Evolutionary conservation across 768 basidiomycete species (phyloP).

Genomic region (Bullera alba): DNA sequence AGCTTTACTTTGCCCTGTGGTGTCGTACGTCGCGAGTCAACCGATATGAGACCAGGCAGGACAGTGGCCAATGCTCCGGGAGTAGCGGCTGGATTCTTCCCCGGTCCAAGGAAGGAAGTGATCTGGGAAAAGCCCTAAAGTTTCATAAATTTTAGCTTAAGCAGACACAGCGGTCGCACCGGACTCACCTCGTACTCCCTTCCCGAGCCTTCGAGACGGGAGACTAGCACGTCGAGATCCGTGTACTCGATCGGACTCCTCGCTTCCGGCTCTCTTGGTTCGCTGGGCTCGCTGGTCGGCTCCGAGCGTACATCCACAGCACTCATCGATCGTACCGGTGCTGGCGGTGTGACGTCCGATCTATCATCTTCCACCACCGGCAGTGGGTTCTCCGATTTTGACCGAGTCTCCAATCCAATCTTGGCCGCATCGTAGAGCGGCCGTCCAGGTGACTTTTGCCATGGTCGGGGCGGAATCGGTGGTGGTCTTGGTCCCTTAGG

Average conservation of each 20-base stretch:
- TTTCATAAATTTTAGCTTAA: background rate
- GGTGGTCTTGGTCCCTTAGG: conserved; percentile 34
- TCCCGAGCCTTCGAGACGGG: conserved; percentile 55
- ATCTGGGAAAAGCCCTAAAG: conserved; percentile 57
- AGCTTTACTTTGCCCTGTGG: conserved; percentile 64
- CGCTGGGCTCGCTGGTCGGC: background rate
- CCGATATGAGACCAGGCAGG: conserved; percentile 49
- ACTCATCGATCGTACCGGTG: background rate
- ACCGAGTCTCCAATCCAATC: no score
- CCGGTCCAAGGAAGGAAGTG: conserved; percentile 59
- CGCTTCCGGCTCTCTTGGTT: background rate
- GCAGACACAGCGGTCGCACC: background rate
- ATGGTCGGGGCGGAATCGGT: conserved; percentile 18
- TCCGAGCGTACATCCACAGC: background rate
- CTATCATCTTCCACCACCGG: background rate
- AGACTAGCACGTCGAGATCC: conserved; percentile 60
- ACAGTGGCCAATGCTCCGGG: conserved; percentile 33
- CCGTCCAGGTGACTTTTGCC: no score
- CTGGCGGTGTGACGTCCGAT: background rate
- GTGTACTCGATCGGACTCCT: conserved; percentile 48
- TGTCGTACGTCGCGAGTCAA: conserved; percentile 57
- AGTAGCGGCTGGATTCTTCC: conserved; percentile 37
- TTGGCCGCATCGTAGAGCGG: no score
- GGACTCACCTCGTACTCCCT: conserved; percentile 61
- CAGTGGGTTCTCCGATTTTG: background rate